A percentile compares a stretch with the other conserved stretches of the same genome.
phyloP scores from a whole-genome alignment of 176 grass and related monocot species.

The Hsuehochloa calcarea region DNA sequence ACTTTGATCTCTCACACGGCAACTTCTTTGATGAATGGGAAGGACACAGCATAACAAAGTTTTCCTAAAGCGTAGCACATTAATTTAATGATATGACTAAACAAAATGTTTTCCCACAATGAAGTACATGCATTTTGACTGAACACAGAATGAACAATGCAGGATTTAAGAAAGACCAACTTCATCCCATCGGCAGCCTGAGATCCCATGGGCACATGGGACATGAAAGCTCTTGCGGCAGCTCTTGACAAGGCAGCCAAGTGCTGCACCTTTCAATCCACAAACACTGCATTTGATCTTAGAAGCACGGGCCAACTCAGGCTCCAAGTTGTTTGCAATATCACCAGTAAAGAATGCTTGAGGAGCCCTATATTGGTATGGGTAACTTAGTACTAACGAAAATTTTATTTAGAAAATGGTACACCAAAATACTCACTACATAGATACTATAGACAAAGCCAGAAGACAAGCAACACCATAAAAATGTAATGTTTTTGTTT shows the following conservation, averaged over 20 bases:
- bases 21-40: constrained; percentile 77
- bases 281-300: constrained; percentile 95
- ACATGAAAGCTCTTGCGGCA: constrained; percentile 94
- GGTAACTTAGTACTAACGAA: neutral
- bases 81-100: constrained; percentile 1
- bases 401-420: neutral
- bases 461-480: neutral
- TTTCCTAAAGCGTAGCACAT: constrained; percentile 42
- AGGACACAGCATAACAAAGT: constrained; percentile 89
- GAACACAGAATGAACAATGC: neutral
- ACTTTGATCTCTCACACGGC: constrained; percentile 70
- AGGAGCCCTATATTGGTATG: constrained; percentile 64
- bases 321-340: constrained; percentile 65
- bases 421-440: neutral
- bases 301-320: constrained; percentile 69
- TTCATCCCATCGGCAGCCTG: constrained; percentile 79
- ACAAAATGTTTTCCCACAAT: neutral
- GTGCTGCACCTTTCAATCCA: constrained; percentile 88
- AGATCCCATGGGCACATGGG: constrained; percentile 64
- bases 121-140: neutral
- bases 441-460: neutral
- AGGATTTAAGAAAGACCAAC: constrained; percentile 28
- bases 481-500: neutral
- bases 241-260: constrained; percentile 86
- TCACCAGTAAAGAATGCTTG: constrained; percentile 85